A percentile compares a stretch with the other conserved stretches of the same genome.
Evolutionary conservation across 257 asterid genomes (phyloP).

Genomic region (Solanum raphanifolium): DNA sequence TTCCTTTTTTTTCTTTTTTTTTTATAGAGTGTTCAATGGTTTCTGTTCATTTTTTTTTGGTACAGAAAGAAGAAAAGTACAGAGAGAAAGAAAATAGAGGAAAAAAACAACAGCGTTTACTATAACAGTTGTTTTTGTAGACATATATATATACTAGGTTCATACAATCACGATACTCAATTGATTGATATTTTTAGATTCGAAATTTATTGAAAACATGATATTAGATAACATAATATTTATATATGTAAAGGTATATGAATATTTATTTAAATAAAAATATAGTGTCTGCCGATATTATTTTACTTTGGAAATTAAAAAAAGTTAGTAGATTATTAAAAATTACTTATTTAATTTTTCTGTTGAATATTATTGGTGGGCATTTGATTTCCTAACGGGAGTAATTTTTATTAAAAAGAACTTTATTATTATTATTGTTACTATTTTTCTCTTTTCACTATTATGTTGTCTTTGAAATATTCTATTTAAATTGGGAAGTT

Average conservation of each 20-base stretch:
- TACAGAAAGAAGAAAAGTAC: neutral
- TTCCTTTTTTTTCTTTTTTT: neutral
- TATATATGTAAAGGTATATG: neutral
- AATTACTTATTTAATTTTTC: too few species aligned
- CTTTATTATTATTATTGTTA: too few species aligned
- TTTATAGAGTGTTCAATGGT: neutral
- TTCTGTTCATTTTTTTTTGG: neutral
- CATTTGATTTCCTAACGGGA: too few species aligned
- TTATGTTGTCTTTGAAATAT: too few species aligned
- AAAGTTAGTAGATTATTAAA: too few species aligned
- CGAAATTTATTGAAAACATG: rapidly evolving
- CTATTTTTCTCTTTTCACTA: neutral
- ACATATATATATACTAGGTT: neutral
- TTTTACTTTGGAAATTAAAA: too few species aligned
- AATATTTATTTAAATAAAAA: too few species aligned
- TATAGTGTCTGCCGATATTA: too few species aligned
- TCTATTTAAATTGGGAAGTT: too few species aligned
- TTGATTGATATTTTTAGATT: neutral
- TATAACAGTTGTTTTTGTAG: neutral
- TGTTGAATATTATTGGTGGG: too few species aligned
- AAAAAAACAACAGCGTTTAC: neutral
- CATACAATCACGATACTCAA: neutral
- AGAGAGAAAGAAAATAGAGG: neutral
- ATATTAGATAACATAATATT: neutral
- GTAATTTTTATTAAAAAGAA: neutral